These are phyloP conservation scores for Mycena crocata DNA, from an alignment of 768 basidiomycete genomes.

Conservation along the genomic window DNA sequence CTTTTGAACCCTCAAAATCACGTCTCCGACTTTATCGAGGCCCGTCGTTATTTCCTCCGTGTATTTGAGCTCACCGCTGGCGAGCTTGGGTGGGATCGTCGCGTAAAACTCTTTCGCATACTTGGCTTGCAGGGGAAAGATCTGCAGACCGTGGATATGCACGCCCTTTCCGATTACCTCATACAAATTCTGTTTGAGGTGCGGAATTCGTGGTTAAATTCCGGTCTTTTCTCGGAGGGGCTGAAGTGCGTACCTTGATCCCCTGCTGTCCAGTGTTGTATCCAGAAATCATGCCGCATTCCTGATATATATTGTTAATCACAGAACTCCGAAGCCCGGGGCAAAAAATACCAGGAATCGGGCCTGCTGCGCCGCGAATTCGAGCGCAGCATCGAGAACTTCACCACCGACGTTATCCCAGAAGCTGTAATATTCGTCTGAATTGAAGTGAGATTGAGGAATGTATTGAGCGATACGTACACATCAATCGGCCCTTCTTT, in stretches of 20 bases:
- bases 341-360: constrained; percentile 61
- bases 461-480: constrained; percentile 37
- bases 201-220: neutral
- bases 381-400: constrained; percentile 65
- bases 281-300: constrained; percentile 54
- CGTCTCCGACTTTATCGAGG: constrained; percentile 51
- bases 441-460: neutral
- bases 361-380: constrained; percentile 55
- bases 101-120: constrained; percentile 55
- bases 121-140: constrained; percentile 44
- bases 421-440: constrained; percentile 45
- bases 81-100: constrained; percentile 53
- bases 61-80: constrained; percentile 59
- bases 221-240: neutral
- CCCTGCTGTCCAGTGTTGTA: constrained; percentile 48
- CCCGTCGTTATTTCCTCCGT: constrained; percentile 59
- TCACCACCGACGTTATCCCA: constrained; percentile 74
- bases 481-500: constrained; percentile 65
- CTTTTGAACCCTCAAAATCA: constrained; percentile 37
- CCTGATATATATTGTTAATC: constrained; percentile 33
- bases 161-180: constrained; percentile 56
- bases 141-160: constrained; percentile 54
- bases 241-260: constrained; percentile 38
- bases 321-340: constrained; percentile 2
- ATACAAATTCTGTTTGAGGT: constrained; percentile 52